These are phyloP conservation scores for Chytriomyces sp. DNA, from an alignment of 192 early-diverging fungal species.

Conservation along the genomic window DNA sequence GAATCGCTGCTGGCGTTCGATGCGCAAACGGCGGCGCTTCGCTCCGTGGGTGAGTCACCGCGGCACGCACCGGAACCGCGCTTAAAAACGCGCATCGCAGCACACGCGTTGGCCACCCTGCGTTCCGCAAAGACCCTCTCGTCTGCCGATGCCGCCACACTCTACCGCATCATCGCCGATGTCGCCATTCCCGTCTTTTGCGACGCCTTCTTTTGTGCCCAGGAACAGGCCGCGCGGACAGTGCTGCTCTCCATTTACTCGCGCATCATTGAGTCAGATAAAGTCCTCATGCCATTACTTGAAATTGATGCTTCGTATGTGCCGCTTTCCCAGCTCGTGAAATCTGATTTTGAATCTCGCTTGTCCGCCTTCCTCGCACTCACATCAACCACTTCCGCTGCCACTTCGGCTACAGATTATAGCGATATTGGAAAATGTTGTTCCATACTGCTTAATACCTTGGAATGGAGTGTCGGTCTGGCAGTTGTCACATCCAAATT, in stretches of 20 bases:
- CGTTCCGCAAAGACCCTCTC: not conserved
- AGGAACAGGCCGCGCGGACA: not conserved
- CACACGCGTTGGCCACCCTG: not conserved
- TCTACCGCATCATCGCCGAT: not conserved
- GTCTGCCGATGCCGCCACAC: not conserved
- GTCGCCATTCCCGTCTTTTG: not conserved
- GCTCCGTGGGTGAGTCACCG: too few relatives aligned
- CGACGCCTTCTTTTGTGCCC: slow-evolving; percentile 8
- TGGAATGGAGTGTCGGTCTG: slow-evolving; percentile 33
- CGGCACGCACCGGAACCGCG: too few relatives aligned
- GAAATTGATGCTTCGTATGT: not conserved
- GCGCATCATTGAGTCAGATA: not conserved
- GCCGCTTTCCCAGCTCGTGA: not conserved
- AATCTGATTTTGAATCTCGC: not conserved
- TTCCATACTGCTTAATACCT: slow-evolving; percentile 26
- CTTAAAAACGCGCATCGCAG: not conserved
- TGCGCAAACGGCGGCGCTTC: too few relatives aligned
- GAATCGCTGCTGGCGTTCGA: too few relatives aligned
- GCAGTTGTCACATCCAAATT: slow-evolving; percentile 8
- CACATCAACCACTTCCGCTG: not conserved
- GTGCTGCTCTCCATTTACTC: slow-evolving; percentile 16
- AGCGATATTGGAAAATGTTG: slow-evolving; percentile 15
- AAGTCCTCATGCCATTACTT: not conserved
- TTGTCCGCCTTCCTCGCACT: not conserved
- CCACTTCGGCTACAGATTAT: not conserved